Base-by-base conservation (phyloP, 1,139 yeast species). In the Candida mesenterica region DNA sequence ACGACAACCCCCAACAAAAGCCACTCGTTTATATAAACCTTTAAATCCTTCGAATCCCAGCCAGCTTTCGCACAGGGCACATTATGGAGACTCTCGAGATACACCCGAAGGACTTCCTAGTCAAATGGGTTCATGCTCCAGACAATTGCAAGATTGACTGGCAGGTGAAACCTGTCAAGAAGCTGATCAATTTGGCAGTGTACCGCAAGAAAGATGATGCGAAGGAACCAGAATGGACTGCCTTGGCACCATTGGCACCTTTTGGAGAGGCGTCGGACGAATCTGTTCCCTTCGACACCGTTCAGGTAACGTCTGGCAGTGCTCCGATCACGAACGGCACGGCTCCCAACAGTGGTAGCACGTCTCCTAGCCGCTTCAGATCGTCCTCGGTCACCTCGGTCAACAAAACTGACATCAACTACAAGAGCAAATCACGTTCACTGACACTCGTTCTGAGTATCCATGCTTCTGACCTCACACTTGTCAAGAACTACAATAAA, bases 61-160 rank as follows among this genome's bases (percentile, higher is more conserved):
- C 16, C 8, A 4, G 31, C 6, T 24, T n/a, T 7, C 5, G 10
- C 12, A 7, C 27, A 3, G 13, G 13, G 15, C 13, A 15, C 31
- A 14, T 9, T 10, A 85, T 84, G 94, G 96, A 89, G 59, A 81
- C 90, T 2, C 73, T 92, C 39, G 97, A 90, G 59, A 79, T 92
- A 29, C 95, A 90, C 51, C 82, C 95, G 36, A 85, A 87, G 56
- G 85, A 92, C 41, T 90, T 86, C 53, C 76, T 89, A 46, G 85
- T 90, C 52, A 87, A 90, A 50, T 92, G 97, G 97, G 79, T 89
- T 41, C 76, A 80, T 44, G 87, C 83, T 6, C 82, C 86, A 0
- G 82, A 78, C 30, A 75, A 79, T 41, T 75, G 82, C 20, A 60
- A 72, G 16, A 74, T 90, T 30, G 77, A 77, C 44, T 92, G 94